Conservation (phyloP, 495 filamentous ascomycete genomes). For the Gamarada debralockiae region DNA sequence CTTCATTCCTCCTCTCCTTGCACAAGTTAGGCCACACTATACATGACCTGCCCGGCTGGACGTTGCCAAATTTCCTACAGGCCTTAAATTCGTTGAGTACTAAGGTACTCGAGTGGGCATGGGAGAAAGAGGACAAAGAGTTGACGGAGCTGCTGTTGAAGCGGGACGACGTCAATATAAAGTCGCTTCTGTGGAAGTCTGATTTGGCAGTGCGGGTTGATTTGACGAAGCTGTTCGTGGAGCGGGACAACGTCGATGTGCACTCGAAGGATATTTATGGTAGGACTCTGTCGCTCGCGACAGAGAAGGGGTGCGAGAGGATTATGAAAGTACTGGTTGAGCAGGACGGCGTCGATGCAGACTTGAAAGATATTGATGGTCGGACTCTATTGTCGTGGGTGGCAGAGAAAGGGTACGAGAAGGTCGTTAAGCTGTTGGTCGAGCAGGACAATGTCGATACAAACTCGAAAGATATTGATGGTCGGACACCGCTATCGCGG, state of each 20-base stretch:
- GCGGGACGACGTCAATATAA: too few species aligned
- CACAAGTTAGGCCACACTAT: background rate
- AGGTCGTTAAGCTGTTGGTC: background rate
- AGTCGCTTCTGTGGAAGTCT: too few species aligned
- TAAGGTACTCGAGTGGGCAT: background rate
- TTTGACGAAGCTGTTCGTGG: background rate
- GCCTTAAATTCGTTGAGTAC: background rate
- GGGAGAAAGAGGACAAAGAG: background rate
- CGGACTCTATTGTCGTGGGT: too few species aligned
- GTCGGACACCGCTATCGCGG: too few species aligned
- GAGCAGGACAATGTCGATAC: background rate
- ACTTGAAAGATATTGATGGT: too few species aligned
- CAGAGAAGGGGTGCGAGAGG: too few species aligned
- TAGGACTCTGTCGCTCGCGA: background rate
- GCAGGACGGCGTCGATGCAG: too few species aligned
- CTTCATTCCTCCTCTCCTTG: background rate
- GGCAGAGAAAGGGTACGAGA: background rate
- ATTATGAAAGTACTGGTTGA: too few species aligned
- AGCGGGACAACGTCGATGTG: background rate
- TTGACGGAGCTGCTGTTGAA: background rate
- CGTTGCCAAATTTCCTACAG: background rate
- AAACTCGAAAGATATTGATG: background rate
- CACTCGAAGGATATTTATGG: background rate
- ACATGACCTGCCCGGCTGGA: background rate
- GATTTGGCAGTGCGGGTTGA: too few species aligned